A percentile compares a stretch with the other conserved stretches of the same genome.
These are phyloP conservation scores for Populus tremula DNA, from an alignment of 345 rosid species.

Conservation along the genomic window DNA sequence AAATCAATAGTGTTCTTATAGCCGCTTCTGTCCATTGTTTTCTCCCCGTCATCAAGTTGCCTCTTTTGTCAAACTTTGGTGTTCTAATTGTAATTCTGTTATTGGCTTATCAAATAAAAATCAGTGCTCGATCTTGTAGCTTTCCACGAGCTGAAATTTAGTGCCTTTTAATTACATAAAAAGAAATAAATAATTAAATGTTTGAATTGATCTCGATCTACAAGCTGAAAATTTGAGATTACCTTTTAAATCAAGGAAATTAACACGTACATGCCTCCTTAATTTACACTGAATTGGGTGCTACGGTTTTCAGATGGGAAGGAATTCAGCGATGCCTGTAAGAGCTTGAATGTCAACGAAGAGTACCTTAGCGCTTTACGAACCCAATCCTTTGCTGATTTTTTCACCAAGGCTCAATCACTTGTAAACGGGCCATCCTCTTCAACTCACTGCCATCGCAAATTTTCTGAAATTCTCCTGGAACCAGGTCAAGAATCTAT, in stretches of 20 bases:
- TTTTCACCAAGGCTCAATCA: constrained; percentile 38
- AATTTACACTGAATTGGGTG: not conserved
- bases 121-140: not conserved
- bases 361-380: constrained; percentile 42
- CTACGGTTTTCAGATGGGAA: constrained; percentile 23
- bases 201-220: no score
- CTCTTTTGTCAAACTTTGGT: no score
- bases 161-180: not conserved
- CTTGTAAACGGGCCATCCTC: constrained; percentile 25
- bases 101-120: no score
- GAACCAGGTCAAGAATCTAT: constrained; percentile 41
- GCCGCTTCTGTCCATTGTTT: no score
- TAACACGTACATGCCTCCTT: not conserved
- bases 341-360: constrained; percentile 40
- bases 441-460: constrained; percentile 16
- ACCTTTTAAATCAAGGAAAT: not conserved
- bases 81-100: no score
- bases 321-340: constrained; percentile 12
- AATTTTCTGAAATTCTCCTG: constrained; percentile 33
- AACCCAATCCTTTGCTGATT: constrained; percentile 42
- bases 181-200: no score
- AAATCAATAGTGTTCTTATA: no score
- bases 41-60: no score
- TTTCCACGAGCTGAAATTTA: not conserved
- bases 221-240: not conserved